These are phyloP conservation scores for Eucalyptus tenuipes DNA, from an alignment of 345 rosid species.

Conservation along the genomic window DNA sequence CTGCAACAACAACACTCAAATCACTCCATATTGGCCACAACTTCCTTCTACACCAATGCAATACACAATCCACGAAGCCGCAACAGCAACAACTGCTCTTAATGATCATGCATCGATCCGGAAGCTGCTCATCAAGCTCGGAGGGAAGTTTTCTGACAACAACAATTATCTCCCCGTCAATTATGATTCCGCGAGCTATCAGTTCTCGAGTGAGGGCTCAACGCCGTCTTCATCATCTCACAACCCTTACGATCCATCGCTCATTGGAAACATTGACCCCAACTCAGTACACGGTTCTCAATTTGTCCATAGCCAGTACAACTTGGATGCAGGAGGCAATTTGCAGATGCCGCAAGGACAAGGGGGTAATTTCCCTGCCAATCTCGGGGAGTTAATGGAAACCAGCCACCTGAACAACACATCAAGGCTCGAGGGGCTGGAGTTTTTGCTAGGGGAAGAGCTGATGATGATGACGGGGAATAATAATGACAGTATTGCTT, in stretches of 20 bases:
- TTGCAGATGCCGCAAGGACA: conserved; percentile 12
- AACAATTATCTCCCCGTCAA: background rate
- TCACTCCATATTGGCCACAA: conserved; percentile 30
- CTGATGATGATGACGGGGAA: background rate
- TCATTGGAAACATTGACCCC: background rate
- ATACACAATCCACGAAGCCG: conserved; percentile 15
- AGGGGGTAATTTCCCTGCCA: background rate
- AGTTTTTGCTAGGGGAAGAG: conserved; percentile 22
- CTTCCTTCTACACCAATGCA: conserved; percentile 24
- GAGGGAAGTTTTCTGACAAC: conserved; percentile 28
- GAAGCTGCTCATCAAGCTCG: conserved; percentile 48
- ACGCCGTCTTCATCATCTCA: background rate
- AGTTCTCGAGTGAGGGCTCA: background rate
- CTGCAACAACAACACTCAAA: background rate
- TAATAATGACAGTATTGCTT: background rate
- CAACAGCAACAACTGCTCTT: background rate
- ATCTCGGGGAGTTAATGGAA: conserved; percentile 9
- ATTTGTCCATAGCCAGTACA: background rate
- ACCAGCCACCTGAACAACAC: background rate
- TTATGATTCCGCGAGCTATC: background rate
- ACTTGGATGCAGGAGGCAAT: background rate
- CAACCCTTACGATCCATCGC: background rate
- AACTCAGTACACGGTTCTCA: background rate
- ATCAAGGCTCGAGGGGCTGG: conserved; percentile 29
- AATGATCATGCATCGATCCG: conserved; percentile 34